Base-by-base conservation (phyloP, 83 land plant genomes). In the Diphasiastrum complanatum region DNA sequence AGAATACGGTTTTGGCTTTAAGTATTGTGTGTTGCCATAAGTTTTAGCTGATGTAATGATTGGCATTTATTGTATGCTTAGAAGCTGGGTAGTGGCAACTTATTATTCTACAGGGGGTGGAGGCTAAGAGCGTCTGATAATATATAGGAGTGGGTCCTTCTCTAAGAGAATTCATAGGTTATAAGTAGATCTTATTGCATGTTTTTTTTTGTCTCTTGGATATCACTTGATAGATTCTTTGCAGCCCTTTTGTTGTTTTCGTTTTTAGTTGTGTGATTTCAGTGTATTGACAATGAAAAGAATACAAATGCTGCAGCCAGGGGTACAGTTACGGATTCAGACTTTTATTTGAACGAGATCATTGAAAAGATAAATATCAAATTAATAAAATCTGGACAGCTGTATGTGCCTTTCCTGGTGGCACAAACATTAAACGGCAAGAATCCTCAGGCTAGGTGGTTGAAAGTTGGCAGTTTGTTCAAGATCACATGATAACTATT, bases 111-210 rank as follows among this genome's bases (percentile, higher is more conserved):
- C 67, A 88, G 98, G 69, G 70, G 79, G 52, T 92, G 98, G 98
- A 88, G 61, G 67, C 68, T 77, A 14, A 77, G 66, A 45, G 40
- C 82, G 32, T 36, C 68, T 53, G 63, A 50, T 38, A 56, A 19
- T 48, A 78, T 51, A 33, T 78, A 77, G 47, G 61, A 70, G n/a
- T 82, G 29, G 99, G 99, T 0, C 84, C 72, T 30, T 86, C 89
- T 53, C 49, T 93, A 37, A 75, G 27, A 24, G 57, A 43, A 33
- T 63, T 66, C 16, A 65, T 47, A 45, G 43, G 69, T 87, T 85
- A 38, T 63, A 33, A 63, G n/a, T 24, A 51, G 16, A 5, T n/a
- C 37, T 8, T 61, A 20, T 6, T 57, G 47, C 51, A 46, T 18
- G 16, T 63, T 63, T 33, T 22, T 27, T 23, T 23, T 11, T 18